Conservation (phyloP, 1,139 yeast species). For the Kurtzmaniella quercitrusa region DNA sequence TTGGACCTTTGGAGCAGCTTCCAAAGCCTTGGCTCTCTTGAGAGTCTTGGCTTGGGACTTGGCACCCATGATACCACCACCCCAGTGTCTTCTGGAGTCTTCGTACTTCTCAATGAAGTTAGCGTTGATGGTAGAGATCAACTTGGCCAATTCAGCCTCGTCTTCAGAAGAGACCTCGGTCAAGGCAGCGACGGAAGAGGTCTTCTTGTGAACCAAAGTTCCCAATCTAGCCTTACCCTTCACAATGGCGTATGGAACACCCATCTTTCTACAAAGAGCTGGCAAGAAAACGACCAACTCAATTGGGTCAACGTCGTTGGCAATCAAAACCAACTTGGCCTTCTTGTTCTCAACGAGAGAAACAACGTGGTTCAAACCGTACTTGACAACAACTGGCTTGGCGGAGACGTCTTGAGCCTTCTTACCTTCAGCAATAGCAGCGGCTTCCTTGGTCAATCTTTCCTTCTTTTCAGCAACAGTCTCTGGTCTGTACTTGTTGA, state of each 20-base stretch:
- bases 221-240: constrained; percentile 99
- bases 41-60: constrained; percentile 76
- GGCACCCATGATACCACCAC: constrained; percentile 97
- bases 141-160: constrained; percentile 89
- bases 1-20: constrained; percentile 15
- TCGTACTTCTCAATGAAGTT: constrained; percentile 92
- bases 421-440: constrained; percentile 97
- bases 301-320: constrained; percentile 98
- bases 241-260: constrained; percentile 97
- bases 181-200: constrained; percentile 94
- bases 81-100: constrained; percentile 97
- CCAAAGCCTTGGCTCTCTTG: constrained; percentile 41
- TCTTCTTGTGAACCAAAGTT: constrained; percentile 94
- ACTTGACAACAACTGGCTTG: constrained; percentile 94
- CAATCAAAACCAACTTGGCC: constrained; percentile 93
- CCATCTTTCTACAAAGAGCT: constrained; percentile 98
- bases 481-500: constrained; percentile 99
- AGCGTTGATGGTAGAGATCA: constrained; percentile 86
- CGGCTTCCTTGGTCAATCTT: constrained; percentile 97
- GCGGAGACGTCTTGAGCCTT: constrained; percentile 91
- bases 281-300: constrained; percentile 95
- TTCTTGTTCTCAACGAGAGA: constrained; percentile 96
- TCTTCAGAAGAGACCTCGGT: constrained; percentile 93
- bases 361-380: constrained; percentile 98
- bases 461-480: constrained; percentile 96